Base-by-base conservation (phyloP, 768 basidiomycete genomes). In the Rubroboletus pulcherrimus region DNA sequence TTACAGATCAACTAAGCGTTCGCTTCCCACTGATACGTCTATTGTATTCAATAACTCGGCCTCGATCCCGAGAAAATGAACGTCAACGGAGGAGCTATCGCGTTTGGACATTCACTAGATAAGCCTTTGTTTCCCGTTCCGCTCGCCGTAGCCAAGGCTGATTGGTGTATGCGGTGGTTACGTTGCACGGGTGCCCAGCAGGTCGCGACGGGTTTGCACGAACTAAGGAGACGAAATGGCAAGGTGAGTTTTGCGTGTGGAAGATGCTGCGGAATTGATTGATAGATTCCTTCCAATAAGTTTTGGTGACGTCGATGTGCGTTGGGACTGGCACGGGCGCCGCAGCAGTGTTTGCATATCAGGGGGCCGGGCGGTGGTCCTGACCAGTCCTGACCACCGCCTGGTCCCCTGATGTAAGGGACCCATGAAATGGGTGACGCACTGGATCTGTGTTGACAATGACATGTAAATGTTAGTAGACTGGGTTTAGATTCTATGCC, bases 1-100 rank as follows among this genome's bases (percentile, higher is more conserved):
- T 47, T 41, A 4, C n/a, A 93, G 89, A 87, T 95, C 70, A 95
- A 95, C 66, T 93, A 95, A 66, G 92, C 91, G 0, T 94, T 94
- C 63, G 91, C 91, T 11, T 91, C 89, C 0, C 88, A 89, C n/a
- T n/a, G n/a, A 73, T 89, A 81, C 56, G 81, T 88, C 0, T 91
- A 94, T 66, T 82, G 80, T 49, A 71, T 91, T 34, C 84, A 85
- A 59, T 67, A 79, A 54, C 81, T 93, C 17, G 78, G 76, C 12
- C 74, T 94, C 26, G 76, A 81, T 55, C 71, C 67, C 15, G 75
- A 77, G 49, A 82, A 89, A 77, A 84, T 91, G 21, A 94, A 95
- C 63, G 88, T 91, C 31, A 92, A 93, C 56, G 92, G 93, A 17
- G 93, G 93, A 3, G 92, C 92, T 0, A 94, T 95, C 65, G 93